Evolutionary conservation across 1,139 yeast species (phyloP), one percentile per base, ranked within the genome.

Genomic region (Keqinozyma sinolaborantium): DNA sequence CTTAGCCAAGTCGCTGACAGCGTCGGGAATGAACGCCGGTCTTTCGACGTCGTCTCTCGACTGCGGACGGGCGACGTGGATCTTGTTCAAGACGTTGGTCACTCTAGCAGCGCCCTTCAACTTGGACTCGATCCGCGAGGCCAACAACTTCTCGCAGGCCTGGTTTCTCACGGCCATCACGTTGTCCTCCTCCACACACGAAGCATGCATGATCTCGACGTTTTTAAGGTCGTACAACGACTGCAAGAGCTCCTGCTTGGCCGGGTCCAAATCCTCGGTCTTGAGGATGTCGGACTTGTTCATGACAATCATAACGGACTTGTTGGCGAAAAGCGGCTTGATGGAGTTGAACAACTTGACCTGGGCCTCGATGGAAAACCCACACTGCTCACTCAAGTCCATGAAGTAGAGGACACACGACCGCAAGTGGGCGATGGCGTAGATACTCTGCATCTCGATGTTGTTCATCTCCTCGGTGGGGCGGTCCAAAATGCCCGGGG

Each of bases 381-480:
- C 98, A 78, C 99, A 92, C 73, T 90, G 97, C 70, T 94, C 99
- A 24, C 95, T 84, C 47, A 92, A 75, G 72, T 92, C 99, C 98
- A 92, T 92, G 54, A 92, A 92, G 67, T 94, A 92, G 52, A 94
- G 66, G 29, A 92, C 95, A 62, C 97, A 87, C 15, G 97, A 88
- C 57, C 98, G 79, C 60, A 92, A 79, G 64, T 92, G 98, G 24
- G 98, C 98, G 73, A 92, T 87, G 40, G 98, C 98, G 55, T 94
- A 92, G 54, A 92, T 90, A 35, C 95, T 83, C 70, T 92, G 99
- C 98, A 92, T 92, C 71, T 92, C 99, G 60, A 92, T 94, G 65
- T 94, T 92, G 70, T 90, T 94, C 99, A 92, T 94, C 60, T 92
- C 97, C 62, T 92, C 99, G 29, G 97, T 88, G 40, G 98, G 98